Evolutionary conservation across 176 grass and related monocot species (phyloP), one percentile per base, ranked within the genome.

Genomic region (Cenchrus americanus): DNA sequence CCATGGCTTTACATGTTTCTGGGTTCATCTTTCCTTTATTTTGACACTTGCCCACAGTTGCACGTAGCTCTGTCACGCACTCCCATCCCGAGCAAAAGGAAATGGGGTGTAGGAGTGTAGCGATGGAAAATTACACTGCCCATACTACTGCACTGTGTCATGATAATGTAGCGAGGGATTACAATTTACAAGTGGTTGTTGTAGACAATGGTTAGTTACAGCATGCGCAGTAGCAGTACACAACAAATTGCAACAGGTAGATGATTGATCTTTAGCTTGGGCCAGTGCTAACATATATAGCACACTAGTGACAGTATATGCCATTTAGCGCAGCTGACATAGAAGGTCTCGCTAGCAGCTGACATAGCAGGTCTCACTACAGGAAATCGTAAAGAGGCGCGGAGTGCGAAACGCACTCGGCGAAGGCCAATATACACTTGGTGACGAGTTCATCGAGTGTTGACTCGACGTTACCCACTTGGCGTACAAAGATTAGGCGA

Each of bases 1-100:
- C 83, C 83, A 64, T 71, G 10, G 48, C 58, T 86, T 86, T 81
- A 40, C 77, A 82, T 82, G 65, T 49, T 69, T 22, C 43, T 62
- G 47, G 64, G 64, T 32, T 17, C 0, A 6, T 47, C 40, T 46
- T 14, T 6, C 2, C 1, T 62, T 37, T 37, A 37, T 37, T 37
- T 37, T 37, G 34, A 37, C 34, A 37, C 34, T 37, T 37, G 34
- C 34, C 34, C 34, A 37, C 34, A 37, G 34, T 37, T 37, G 34
- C 34, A 37, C 34, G 34, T 37, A 37, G 34, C 34, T 37, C 34
- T 37, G 34, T 37, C 34, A 37, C 34, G 34, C 34, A 37, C 34
- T 37, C 34, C 34, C 3, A 37, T 37, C 34, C 34, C 34, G 4
- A 37, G 34, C 34, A 4, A 37, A 37, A 37, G 2, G 34, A 37